phyloP scores from a whole-genome alignment of 495 filamentous ascomycete species.

The Hypoxylon lenormandii region DNA sequence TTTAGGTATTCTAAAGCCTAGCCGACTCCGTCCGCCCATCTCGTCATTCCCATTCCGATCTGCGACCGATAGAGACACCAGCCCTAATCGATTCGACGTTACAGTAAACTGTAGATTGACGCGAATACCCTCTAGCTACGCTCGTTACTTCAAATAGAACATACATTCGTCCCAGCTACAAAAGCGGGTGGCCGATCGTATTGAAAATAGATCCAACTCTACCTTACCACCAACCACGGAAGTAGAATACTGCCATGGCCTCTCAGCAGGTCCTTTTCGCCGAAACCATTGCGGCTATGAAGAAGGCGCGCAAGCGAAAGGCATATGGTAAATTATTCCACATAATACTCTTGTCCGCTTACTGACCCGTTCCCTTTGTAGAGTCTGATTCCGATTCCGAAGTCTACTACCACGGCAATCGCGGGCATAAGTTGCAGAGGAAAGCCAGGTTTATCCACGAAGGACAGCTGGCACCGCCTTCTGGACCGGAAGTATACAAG shows the following conservation, averaged over 20 bases:
- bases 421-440: slow-evolving; percentile 89
- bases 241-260: slow-evolving; percentile 67
- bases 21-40: slow-evolving; percentile 8
- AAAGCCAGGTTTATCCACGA: slow-evolving; percentile 82
- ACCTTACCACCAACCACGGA: slow-evolving; percentile 8
- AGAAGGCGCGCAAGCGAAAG: slow-evolving; percentile 73
- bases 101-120: neutral
- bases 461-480: slow-evolving; percentile 76
- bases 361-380: slow-evolving; percentile 53
- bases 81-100: slow-evolving; percentile 3
- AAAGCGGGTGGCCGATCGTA: neutral
- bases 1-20: neutral
- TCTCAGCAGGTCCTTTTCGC: slow-evolving; percentile 75
- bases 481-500: slow-evolving; percentile 82
- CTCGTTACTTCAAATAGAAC: neutral
- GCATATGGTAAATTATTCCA: slow-evolving; percentile 63
- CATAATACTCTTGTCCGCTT: slow-evolving; percentile 6
- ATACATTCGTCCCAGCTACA: neutral
- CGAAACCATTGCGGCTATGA: slow-evolving; percentile 81
- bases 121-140: neutral
- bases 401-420: slow-evolving; percentile 82
- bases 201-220: slow-evolving; percentile 9
- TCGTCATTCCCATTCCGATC: slow-evolving; percentile 28
- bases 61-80: slow-evolving; percentile 30
- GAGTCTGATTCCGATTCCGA: slow-evolving; percentile 88